Evolutionary conservation across 2,329 filamentous ascomycete genomes (phyloP).

Genomic region (Decorospora gaudefroyi): DNA sequence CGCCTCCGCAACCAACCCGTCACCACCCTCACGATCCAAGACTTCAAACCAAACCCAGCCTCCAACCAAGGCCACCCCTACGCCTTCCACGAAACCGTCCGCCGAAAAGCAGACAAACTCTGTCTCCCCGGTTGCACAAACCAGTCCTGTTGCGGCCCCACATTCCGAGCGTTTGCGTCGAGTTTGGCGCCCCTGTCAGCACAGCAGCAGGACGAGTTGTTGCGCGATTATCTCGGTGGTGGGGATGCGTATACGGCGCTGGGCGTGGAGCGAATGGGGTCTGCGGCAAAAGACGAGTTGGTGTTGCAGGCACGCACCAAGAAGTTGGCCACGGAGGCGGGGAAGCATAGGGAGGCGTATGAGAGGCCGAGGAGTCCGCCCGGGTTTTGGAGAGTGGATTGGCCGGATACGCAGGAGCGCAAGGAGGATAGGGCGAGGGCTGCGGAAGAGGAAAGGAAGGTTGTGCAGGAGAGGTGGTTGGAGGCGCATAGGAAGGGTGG

Average conservation of each 20-base stretch:
- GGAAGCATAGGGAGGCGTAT: constrained; percentile 76
- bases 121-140: constrained; percentile 75
- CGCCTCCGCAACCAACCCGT: constrained; percentile 60
- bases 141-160: constrained; percentile 74
- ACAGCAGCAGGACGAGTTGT: constrained; percentile 43
- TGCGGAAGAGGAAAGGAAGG: constrained; percentile 63
- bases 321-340: constrained; percentile 72
- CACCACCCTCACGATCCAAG: constrained; percentile 63
- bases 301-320: constrained; percentile 77
- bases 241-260: too few species aligned
- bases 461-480: constrained; percentile 72
- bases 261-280: constrained; percentile 60
- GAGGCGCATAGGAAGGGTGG: constrained; percentile 81
- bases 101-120: constrained; percentile 69
- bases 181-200: constrained; percentile 38
- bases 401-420: constrained; percentile 84
- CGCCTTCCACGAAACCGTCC: constrained; percentile 75
- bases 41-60: constrained; percentile 82
- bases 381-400: constrained; percentile 89
- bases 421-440: constrained; percentile 68
- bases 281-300: constrained; percentile 65
- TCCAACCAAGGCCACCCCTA: constrained; percentile 72
- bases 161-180: constrained; percentile 70
- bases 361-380: constrained; percentile 74
- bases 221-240: constrained; percentile 59